Evolutionary conservation across 495 filamentous ascomycete genomes (phyloP).

Genomic region (Pyrenula aspistea): DNA sequence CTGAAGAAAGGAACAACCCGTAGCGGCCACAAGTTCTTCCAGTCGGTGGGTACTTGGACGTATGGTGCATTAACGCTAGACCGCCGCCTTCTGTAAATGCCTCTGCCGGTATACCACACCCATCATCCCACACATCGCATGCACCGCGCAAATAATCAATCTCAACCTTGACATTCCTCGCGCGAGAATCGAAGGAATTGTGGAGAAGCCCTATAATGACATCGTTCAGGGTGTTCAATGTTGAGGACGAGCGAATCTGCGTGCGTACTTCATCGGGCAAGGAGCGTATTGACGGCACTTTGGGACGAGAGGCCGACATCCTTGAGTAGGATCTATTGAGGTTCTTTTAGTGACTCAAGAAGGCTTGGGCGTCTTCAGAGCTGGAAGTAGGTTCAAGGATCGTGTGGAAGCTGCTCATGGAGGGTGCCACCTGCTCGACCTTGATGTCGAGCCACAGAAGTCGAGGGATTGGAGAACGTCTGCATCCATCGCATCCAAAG

Average conservation of each 20-base stretch:
- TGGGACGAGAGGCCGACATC: background rate
- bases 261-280: conserved; percentile 64
- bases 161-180: conserved; percentile 56
- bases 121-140: conserved; percentile 83
- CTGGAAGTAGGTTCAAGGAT: background rate
- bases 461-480: too few relatives aligned
- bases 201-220: conserved; percentile 67
- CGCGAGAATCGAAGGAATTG: conserved; percentile 76
- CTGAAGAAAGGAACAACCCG: conserved; percentile 67
- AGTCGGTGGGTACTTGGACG: conserved; percentile 53
- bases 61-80: conserved; percentile 64
- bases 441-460: background rate
- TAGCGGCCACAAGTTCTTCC: conserved; percentile 49
- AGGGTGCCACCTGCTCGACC: background rate
- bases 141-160: conserved; percentile 68
- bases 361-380: background rate
- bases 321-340: conserved; percentile 18
- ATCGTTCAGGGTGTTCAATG: conserved; percentile 60
- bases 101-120: conserved; percentile 57
- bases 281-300: conserved; percentile 40
- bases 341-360: background rate
- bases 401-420: background rate
- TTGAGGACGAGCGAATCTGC: conserved; percentile 79
- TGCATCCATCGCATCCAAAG: too few relatives aligned
- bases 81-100: conserved; percentile 64